These are phyloP conservation scores for Sherardia arvensis DNA, from an alignment of 257 asterid genomes.

Conservation along the genomic window DNA sequence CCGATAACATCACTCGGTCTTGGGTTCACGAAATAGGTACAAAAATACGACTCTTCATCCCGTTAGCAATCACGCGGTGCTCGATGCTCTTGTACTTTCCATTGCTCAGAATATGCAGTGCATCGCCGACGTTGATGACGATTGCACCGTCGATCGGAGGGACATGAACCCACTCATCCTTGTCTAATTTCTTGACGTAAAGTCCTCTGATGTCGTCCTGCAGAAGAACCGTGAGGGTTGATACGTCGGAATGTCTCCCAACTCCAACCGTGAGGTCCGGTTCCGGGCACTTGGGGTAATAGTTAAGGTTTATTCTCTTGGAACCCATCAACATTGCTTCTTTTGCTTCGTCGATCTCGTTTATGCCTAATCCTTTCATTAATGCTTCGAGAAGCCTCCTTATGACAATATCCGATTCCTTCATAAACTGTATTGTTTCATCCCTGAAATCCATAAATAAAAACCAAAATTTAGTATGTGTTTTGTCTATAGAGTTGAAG, in stretches of 20 bases:
- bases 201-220: slow-evolving; percentile 28
- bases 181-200: slow-evolving; percentile 13
- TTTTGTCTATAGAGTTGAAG: too few relatives aligned
- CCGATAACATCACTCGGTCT: too few relatives aligned
- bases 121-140: slow-evolving; percentile 29
- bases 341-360: slow-evolving; percentile 14
- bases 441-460: slow-evolving; percentile 7
- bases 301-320: slow-evolving; percentile 20
- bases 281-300: slow-evolving; percentile 27
- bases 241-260: slow-evolving; percentile 27
- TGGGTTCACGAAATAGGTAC: too few relatives aligned
- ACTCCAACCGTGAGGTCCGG: slow-evolving; percentile 24
- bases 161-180: slow-evolving; percentile 20
- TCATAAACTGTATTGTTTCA: slow-evolving; percentile 17
- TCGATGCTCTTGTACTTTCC: slow-evolving; percentile 25
- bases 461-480: too few relatives aligned
- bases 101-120: slow-evolving; percentile 21
- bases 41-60: slow-evolving; percentile 3
- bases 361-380: slow-evolving; percentile 18
- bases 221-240: slow-evolving; percentile 21
- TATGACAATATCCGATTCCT: slow-evolving; percentile 11
- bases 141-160: slow-evolving; percentile 21
- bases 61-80: slow-evolving; percentile 25
- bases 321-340: slow-evolving; percentile 23
- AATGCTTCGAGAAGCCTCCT: slow-evolving; percentile 12